Conservation (phyloP, 148 eudicot species). For the Linanthus parryae region DNA sequence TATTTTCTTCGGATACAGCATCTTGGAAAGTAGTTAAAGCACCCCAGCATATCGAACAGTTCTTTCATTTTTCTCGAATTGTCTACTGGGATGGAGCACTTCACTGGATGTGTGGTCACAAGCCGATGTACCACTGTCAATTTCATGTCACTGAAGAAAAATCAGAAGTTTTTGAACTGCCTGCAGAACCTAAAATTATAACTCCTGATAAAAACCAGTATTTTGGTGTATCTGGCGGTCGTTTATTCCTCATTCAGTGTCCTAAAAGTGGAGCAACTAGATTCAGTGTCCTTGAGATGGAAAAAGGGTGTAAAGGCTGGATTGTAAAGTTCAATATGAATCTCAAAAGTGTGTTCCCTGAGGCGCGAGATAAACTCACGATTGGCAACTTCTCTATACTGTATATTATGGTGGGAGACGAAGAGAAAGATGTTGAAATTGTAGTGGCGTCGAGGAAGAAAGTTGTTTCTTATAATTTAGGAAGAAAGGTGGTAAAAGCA, state of each 20-base stretch:
- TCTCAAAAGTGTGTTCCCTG: neutral
- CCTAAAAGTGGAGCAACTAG: neutral
- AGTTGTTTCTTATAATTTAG: neutral
- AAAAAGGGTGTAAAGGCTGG: neutral
- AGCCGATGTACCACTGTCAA: neutral
- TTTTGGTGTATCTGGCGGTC: neutral
- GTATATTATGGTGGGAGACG: neutral
- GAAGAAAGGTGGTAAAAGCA: too few species aligned
- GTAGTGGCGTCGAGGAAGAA: neutral
- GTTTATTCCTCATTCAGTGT: neutral
- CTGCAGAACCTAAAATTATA: neutral
- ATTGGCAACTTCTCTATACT: neutral
- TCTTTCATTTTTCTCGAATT: neutral
- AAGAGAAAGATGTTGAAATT: neutral
- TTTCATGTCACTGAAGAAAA: neutral
- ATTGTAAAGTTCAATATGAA: neutral
- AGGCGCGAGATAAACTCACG: neutral
- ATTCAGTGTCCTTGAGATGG: neutral
- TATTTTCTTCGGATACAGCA: neutral
- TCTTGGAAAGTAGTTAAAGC: neutral
- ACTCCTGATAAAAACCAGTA: neutral
- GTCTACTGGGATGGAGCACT: constrained; percentile 3
- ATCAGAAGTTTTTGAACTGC: neutral
- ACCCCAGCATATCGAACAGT: neutral
- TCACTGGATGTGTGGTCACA: neutral